Base-by-base conservation (phyloP, 2,329 filamentous ascomycete species). In the Geosmithia flava region DNA sequence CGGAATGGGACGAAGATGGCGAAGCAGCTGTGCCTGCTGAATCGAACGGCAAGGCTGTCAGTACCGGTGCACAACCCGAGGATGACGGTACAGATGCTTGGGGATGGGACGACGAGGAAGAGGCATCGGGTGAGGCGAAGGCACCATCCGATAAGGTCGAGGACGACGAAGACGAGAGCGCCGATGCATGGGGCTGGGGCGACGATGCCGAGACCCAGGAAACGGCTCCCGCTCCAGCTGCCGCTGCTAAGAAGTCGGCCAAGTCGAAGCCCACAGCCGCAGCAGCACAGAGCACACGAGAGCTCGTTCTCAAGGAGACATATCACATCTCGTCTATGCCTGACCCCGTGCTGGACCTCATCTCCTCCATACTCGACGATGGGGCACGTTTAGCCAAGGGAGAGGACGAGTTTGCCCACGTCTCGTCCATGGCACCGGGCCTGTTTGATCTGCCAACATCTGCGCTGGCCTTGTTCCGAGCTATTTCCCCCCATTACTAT, bases 251-350 rank as follows among this genome's bases (percentile, higher is more conserved):
- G n/a, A 44, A 50, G 33, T 27, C 48, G 57, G 41, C 48, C 20
- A 57, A 30, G 42, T 8, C 56, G 7, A 42, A 42, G 20, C 16
- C 17, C 3, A 55, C 63, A 29, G 48, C 52, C 3, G 11, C 33
- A 5, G 10, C 33, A 13, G 33, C 33, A 16, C 51, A 71, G 42
- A 50, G 58, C 46, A 69, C 71, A 8, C 72, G 80, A 48, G 85
- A 93, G 59, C 68, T 97, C 50, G 85, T 86, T 0, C 67, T 97
- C 43, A 85, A 76, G 52, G 93, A 98, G 65, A 85, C 77, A 1
- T 98, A 95, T 62, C 86, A 82, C 50, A 85, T 95, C 47, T 96
- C 91, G 0, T 85, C 85, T 2, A 84, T 96, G 62, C 91, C 93
- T 1, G 83, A 88, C 51, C 78, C 82, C 3, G 80, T 97, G 13